Base-by-base conservation (phyloP, 306 rosid species). In the Albizia julibrissin region DNA sequence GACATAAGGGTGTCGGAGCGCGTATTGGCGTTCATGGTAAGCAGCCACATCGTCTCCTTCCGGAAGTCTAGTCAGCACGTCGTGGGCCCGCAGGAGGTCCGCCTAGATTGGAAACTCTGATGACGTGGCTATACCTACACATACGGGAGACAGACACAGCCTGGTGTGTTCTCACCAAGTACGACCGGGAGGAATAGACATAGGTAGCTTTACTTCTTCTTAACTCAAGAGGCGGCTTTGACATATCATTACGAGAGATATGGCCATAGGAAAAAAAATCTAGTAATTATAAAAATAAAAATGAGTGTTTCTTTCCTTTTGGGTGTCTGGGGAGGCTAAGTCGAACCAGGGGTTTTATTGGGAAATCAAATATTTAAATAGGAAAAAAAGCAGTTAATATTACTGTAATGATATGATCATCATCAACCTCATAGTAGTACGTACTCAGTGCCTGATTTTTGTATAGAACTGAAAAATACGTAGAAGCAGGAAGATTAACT, bases 1-100 rank as follows among this genome's bases (percentile, higher is more conserved):
- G 98, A 96, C 65, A 90, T 93, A 2, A 82, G 97, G 22, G 97
- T 96, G 40, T 93, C 98, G 0, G 97, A 96, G 86, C 90, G 91
- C 18, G 97, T 93, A 8, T 92, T 98, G 24, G 99, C 99, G 26
- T 96, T 93, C 87, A 92, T 96, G 99, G 97, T 87, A 16, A 89
- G 93, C 71, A 96, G 99, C 84, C 99, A 96, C 89, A 96, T 96
- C 67, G 97, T 96, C 3, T 87, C 99, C 0, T 96, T 96, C 67
- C 78, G 90, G 2, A 96, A 96, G 81, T 97, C 99, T 26, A 89
- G 94, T 85, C 97, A 96, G 84, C 92, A 86, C 46, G 75, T 80
- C 22, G 86, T 83, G 72, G 99, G 96, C 16, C 89, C 92, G 26
- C 85, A 92, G 0, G 99, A 96, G 77, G 99, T 96, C 82, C 79